Percentiles rank a stretch among this genome's conserved stretches.
Evolutionary conservation across 495 filamentous ascomycete genomes (phyloP).

Genomic region (Daldinia caldariorum): DNA sequence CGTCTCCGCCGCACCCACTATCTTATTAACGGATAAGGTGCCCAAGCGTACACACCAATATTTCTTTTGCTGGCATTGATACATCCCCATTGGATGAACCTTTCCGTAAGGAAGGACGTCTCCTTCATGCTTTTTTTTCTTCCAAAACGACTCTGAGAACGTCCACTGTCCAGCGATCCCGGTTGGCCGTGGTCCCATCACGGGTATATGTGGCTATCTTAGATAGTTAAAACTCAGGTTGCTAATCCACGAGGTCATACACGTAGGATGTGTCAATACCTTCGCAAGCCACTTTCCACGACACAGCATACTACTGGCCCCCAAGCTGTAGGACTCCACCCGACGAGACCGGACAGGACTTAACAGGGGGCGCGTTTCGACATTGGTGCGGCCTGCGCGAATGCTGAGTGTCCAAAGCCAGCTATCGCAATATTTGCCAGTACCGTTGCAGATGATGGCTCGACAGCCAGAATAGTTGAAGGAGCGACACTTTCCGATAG

Average conservation of each 20-base stretch:
- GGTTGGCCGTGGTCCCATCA: background rate
- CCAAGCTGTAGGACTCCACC: constrained; percentile 52
- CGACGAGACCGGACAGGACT: constrained; percentile 50
- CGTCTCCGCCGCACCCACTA: constrained; percentile 60
- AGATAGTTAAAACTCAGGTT: constrained; percentile 5
- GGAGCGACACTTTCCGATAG: constrained; percentile 36
- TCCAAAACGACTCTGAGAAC: constrained; percentile 52
- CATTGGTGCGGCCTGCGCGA: constrained; percentile 23
- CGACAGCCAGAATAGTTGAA: constrained; percentile 21
- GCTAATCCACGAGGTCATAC: constrained; percentile 17
- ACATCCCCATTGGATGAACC: constrained; percentile 48
- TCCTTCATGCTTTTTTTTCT: constrained; percentile 67
- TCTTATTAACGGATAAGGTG: constrained; percentile 65
- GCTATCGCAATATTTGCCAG: constrained; percentile 14
- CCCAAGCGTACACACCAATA: constrained; percentile 61
- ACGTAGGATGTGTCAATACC: constrained; percentile 26
- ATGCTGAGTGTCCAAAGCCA: constrained; percentile 22
- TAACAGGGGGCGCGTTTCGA: constrained; percentile 43
- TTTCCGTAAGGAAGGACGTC: constrained; percentile 63
- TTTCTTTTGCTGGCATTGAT: constrained; percentile 61
- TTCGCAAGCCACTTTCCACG: constrained; percentile 53
- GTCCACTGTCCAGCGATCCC: background rate
- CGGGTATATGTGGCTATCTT: constrained; percentile 4
- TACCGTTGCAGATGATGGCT: constrained; percentile 8
- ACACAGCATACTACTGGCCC: constrained; percentile 54